Evolutionary conservation across 2,329 filamentous ascomycete genomes (phyloP).

Genomic region (Cylindrodendrum hubeiense): DNA sequence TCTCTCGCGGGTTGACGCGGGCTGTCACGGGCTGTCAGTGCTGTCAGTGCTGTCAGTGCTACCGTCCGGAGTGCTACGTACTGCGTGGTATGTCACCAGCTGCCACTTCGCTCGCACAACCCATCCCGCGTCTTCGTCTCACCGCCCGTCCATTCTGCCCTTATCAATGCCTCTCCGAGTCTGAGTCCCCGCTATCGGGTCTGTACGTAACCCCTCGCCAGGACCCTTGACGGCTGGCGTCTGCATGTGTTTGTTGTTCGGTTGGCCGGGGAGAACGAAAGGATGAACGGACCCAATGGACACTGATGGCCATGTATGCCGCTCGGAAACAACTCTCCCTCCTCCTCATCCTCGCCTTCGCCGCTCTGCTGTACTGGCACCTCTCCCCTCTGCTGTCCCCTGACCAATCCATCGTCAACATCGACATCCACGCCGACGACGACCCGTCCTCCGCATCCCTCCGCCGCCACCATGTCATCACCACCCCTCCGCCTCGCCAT

Average conservation of each 20-base stretch:
- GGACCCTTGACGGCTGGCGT: not conserved
- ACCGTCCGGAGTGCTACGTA: too few species aligned
- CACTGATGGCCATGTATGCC: constrained; percentile 16
- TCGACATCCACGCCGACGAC: not conserved
- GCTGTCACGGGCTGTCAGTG: too few species aligned
- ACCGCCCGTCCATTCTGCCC: not conserved
- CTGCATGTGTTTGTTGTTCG: not conserved
- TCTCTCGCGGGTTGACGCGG: too few species aligned
- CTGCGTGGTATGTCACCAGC: too few species aligned
- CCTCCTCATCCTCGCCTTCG: constrained; percentile 10
- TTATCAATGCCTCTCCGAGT: not conserved
- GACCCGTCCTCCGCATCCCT: not conserved
- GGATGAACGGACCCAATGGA: not conserved
- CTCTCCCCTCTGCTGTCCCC: not conserved
- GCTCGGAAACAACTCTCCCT: constrained; percentile 11
- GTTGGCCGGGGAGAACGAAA: not conserved
- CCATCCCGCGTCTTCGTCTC: not conserved
- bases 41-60: too few species aligned
- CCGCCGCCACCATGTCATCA: constrained; percentile 31
- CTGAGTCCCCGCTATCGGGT: not conserved
- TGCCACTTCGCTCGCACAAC: not conserved
- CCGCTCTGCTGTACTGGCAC: constrained; percentile 5
- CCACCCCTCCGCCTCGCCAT: constrained; percentile 82
- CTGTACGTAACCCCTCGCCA: not conserved
- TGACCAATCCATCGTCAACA: not conserved